phyloP scores from a whole-genome alignment of 164 flowering plant genomes.

The Nymphaea colorata region DNA sequence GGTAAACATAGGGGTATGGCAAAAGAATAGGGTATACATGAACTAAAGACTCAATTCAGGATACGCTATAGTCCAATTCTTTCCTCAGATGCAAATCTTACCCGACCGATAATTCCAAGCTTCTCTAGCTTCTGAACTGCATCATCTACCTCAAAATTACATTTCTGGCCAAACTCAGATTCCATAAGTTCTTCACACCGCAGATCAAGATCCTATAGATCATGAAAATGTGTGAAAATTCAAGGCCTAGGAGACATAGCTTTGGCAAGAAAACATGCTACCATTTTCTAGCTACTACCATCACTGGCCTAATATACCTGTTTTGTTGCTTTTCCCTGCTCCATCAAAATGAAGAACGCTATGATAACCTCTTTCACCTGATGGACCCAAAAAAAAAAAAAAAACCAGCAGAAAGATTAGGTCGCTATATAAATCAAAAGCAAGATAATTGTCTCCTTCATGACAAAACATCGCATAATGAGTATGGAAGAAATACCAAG shows the following conservation, averaged over 20 bases:
- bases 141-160: conserved; percentile 87
- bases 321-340: conserved; percentile 62
- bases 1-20: no score
- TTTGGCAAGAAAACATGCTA: not conserved
- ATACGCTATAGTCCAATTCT: no score
- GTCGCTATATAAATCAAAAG: not conserved
- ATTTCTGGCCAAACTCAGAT: conserved; percentile 53
- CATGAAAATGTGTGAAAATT: conserved; percentile 1
- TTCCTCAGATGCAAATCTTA: conserved; percentile 19
- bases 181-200: conserved; percentile 59
- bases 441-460: no score
- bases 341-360: conserved; percentile 63
- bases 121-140: conserved; percentile 82
- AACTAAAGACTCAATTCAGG: no score
- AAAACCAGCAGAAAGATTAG: not conserved
- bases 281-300: not conserved
- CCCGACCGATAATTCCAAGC: conserved; percentile 71
- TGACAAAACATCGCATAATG: no score
- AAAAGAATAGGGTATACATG: no score
- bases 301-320: conserved; percentile 17
- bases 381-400: no score
- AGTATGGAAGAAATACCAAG: not conserved
- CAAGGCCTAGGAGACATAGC: not conserved
- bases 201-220: conserved; percentile 44
- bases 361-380: conserved; percentile 82